Evolutionary conservation across 2,329 filamentous ascomycete species (phyloP), one percentile per base, ranked within the genome.

Genomic region (Leptographium radiaticola): DNA sequence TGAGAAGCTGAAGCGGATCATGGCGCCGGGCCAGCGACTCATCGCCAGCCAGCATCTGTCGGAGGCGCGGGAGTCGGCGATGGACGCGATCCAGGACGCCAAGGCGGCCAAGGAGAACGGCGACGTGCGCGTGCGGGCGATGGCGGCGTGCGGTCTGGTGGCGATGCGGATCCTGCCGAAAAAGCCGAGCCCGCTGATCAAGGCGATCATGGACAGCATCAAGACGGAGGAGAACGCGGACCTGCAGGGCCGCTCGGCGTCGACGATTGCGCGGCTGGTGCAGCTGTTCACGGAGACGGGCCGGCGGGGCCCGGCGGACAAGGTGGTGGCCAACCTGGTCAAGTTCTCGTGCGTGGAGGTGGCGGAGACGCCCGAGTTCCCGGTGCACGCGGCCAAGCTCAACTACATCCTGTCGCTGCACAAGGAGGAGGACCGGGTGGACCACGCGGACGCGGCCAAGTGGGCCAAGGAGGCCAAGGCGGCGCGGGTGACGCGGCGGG

Each of bases 341-440:
- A 97, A 96, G 65, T 98, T 96, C 69, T 95, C 89, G 59, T 98
- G 93, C 64, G 89, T 96, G 63, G 93, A 98, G 66, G 95, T 94
- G 1, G 91, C 93, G 0, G 94, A 98, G 67, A 98, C 94, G 0
- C 93, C 93, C 0, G 93, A 97, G 63, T 97, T 97, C 66, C 81
- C 84, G 6, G 84, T 87, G 33, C 93, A 97, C 63, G 86, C 86
- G 2, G 67, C 75, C 45, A 84, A 94, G 63, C 86, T 84, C 47
- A 82, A 83, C 59, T 84, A 85, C 15, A 93, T 98, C 54, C 71
- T 98, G 16, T 97, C 93, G 0, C 83, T 98, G 67, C 88, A 91
- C 61, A 98, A 98, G 69, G 93, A 98, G 65, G 93, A 98, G 68
- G 93, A 98, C 63, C 80, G 93, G 46, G 84, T 90, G 59, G 93